Evolutionary conservation across 2,329 filamentous ascomycete species (phyloP).

Genomic region (Hysterium pulicare): DNA sequence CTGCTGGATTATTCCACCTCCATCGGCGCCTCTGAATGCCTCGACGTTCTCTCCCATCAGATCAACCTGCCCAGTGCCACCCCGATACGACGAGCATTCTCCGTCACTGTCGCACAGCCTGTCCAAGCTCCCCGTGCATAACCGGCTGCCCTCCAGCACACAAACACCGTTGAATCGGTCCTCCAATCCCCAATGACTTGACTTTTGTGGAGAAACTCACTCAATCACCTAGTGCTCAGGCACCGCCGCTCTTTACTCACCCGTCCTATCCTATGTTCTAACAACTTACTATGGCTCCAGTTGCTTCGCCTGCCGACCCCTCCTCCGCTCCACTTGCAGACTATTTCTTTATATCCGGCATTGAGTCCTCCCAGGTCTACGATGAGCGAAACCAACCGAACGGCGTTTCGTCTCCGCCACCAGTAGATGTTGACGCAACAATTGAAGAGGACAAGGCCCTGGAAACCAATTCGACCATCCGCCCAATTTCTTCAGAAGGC

Average conservation of each 20-base stretch:
- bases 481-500: conserved; percentile 44
- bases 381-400: conserved; percentile 41
- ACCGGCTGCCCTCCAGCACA: neutral
- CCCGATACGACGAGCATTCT: no score
- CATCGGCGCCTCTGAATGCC: no score
- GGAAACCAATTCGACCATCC: conserved; percentile 47
- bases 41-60: no score
- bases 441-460: conserved; percentile 59
- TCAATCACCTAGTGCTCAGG: conserved; percentile 18
- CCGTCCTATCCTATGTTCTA: conserved; percentile 21
- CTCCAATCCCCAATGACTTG: conserved; percentile 27
- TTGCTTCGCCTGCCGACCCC: conserved; percentile 38
- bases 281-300: conserved; percentile 34
- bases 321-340: conserved; percentile 58
- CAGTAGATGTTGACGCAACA: conserved; percentile 48
- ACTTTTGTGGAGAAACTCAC: conserved; percentile 20
- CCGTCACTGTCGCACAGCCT: conserved; percentile 24
- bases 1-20: no score
- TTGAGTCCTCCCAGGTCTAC: conserved; percentile 51
- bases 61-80: no score
- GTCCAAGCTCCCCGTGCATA: neutral
- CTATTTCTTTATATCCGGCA: conserved; percentile 63
- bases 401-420: conserved; percentile 27
- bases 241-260: conserved; percentile 20
- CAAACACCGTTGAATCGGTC: neutral